Evolutionary conservation across 352 stramenopile genomes (phyloP).

Genomic region (Saprolegnia diclina): DNA sequence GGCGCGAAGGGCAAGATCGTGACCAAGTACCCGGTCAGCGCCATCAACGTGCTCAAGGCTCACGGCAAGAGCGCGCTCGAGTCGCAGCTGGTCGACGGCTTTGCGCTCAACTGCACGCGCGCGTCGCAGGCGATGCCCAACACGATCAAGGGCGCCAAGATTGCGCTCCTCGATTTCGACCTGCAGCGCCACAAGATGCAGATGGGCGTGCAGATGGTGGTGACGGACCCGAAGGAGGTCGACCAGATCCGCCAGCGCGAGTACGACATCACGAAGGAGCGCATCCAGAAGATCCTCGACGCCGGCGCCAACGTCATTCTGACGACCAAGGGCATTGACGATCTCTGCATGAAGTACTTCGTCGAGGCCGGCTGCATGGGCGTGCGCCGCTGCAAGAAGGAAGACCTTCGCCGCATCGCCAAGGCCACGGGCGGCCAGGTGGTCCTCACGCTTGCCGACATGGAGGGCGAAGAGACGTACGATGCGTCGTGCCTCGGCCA

Average conservation of each 20-base stretch:
- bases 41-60: constrained; percentile 99
- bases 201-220: constrained; percentile 92
- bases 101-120: constrained; percentile 96
- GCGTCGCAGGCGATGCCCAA: constrained; percentile 98
- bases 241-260: constrained; percentile 98
- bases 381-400: constrained; percentile 95
- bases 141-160: constrained; percentile 90
- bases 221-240: constrained; percentile 93
- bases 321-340: constrained; percentile 99
- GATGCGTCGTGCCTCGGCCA: constrained; percentile 90
- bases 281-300: constrained; percentile 99
- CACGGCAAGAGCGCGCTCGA: constrained; percentile 87
- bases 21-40: constrained; percentile 94
- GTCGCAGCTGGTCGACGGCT: constrained; percentile 91
- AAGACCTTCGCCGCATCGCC: constrained; percentile 97
- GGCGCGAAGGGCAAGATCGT: constrained; percentile 74
- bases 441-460: constrained; percentile 96
- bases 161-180: constrained; percentile 99
- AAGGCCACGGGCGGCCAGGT: constrained; percentile 97
- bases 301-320: constrained; percentile 98
- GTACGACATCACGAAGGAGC: constrained; percentile 99
- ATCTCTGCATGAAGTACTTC: constrained; percentile 99
- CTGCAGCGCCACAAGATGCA: constrained; percentile 98
- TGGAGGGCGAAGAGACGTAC: constrained; percentile 98
- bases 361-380: constrained; percentile 97